These are phyloP conservation scores for Epichloe brachyelytri DNA, from an alignment of 2,329 filamentous ascomycete genomes.

Conservation along the genomic window DNA sequence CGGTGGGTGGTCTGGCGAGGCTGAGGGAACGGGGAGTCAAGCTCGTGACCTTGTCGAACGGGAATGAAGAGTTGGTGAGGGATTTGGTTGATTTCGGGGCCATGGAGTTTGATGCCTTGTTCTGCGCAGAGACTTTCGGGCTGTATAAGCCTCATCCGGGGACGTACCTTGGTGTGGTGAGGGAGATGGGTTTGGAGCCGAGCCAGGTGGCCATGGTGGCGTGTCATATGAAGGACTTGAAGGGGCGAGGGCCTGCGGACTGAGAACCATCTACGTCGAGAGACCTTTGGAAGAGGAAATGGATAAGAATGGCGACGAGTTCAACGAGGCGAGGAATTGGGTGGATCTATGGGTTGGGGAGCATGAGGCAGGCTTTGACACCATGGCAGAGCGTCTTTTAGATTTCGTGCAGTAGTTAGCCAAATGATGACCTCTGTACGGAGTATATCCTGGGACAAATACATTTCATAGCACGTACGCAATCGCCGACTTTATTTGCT, in stretches of 20 bases:
- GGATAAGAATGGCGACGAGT: conserved; percentile 34
- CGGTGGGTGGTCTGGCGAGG: conserved; percentile 38
- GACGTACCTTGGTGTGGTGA: conserved; percentile 57
- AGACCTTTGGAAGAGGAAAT: conserved; percentile 52
- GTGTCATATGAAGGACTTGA: conserved; percentile 57
- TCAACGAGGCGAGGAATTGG: conserved; percentile 34
- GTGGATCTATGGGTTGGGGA: conserved; percentile 26
- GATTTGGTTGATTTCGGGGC: conserved; percentile 48
- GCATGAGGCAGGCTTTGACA: conserved; percentile 19
- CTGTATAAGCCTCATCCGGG: conserved; percentile 61
- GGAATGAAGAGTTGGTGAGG: conserved; percentile 51
- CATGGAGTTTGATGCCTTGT: conserved; percentile 48
- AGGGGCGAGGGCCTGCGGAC: conserved; percentile 49
- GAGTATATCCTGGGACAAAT: background rate
- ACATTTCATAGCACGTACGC: background rate
- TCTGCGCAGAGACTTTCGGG: conserved; percentile 57
- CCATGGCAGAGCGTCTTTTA: conserved; percentile 16
- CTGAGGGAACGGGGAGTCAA: conserved; percentile 35
- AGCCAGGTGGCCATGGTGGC: conserved; percentile 64
- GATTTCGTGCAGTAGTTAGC: conserved; percentile 5
- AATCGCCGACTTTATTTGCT: too few relatives aligned
- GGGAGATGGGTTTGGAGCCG: conserved; percentile 41
- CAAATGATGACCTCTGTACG: background rate
- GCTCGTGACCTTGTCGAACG: conserved; percentile 63
- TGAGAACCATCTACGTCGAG: conserved; percentile 65